A percentile compares a stretch with the other conserved stretches of the same genome.
phyloP scores from a whole-genome alignment of 2,329 filamentous ascomycete genomes.

The Ophiostoma fasciatum region DNA sequence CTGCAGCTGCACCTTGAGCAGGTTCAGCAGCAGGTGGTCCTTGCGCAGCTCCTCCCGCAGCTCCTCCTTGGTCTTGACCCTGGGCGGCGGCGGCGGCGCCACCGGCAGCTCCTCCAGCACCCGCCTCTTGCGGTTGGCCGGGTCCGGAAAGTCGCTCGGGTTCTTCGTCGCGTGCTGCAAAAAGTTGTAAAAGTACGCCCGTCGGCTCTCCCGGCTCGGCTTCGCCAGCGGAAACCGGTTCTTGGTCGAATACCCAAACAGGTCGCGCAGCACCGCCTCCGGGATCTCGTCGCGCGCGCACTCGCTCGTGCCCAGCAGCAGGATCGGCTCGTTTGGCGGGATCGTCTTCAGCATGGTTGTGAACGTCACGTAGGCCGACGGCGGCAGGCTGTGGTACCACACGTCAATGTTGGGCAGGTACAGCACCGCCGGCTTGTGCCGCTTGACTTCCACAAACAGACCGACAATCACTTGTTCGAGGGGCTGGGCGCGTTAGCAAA shows the following conservation, averaged over 20 bases:
- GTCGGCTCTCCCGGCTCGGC: constrained; percentile 51
- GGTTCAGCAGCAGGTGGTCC: constrained; percentile 72
- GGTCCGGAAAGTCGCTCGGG: constrained; percentile 77
- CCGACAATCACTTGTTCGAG: constrained; percentile 81
- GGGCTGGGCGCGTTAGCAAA: constrained; percentile 27
- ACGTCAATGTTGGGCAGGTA: constrained; percentile 82
- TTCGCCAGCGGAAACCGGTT: constrained; percentile 58
- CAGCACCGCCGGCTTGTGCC: constrained; percentile 90
- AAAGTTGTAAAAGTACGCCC: constrained; percentile 65
- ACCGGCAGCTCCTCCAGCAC: constrained; percentile 62
- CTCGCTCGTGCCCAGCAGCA: constrained; percentile 78
- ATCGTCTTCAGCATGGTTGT: constrained; percentile 67
- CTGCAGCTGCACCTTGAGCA: constrained; percentile 77
- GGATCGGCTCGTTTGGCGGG: constrained; percentile 76
- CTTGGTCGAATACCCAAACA: constrained; percentile 75
- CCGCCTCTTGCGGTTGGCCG: constrained; percentile 72
- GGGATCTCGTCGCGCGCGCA: constrained; percentile 47
- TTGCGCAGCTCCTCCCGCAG: constrained; percentile 65
- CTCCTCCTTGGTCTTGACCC: constrained; percentile 60
- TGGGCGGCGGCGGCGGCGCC: constrained; percentile 56
- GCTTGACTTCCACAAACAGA: constrained; percentile 80
- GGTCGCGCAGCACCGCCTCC: constrained; percentile 49
- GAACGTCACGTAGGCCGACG: constrained; percentile 66
- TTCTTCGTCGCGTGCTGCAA: constrained; percentile 67
- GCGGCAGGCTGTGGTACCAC: constrained; percentile 57